Evolutionary conservation across 129 eudicot genomes (phyloP).

Genomic region (Kitagawia praeruptora): DNA sequence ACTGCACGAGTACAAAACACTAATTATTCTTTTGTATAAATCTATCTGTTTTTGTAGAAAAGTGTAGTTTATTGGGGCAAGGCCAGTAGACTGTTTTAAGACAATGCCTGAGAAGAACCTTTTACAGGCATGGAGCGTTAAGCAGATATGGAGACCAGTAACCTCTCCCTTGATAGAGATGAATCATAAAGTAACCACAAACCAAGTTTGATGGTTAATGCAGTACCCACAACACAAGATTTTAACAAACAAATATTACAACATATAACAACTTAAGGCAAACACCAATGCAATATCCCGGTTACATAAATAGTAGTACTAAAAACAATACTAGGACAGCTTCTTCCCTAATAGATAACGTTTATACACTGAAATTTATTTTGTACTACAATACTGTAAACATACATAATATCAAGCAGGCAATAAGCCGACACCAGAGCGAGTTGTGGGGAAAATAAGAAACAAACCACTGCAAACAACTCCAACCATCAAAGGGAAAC

Average conservation of each 20-base stretch:
- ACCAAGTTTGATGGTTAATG: background rate
- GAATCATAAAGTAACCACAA: background rate
- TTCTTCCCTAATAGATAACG: background rate
- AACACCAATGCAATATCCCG: background rate
- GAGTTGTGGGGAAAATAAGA: slow-evolving; percentile 70
- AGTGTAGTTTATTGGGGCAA: background rate
- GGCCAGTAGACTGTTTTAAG: no score
- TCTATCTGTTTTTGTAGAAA: background rate
- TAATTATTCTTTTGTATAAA: background rate
- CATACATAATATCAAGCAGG: slow-evolving; percentile 31
- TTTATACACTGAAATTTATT: background rate
- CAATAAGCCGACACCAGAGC: slow-evolving; percentile 70
- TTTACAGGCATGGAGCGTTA: no score
- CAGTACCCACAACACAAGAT: background rate
- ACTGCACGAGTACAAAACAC: background rate
- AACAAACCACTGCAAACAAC: slow-evolving; percentile 73
- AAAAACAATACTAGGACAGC: background rate
- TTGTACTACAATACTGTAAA: background rate
- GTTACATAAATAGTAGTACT: background rate
- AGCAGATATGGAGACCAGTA: no score
- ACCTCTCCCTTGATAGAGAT: background rate
- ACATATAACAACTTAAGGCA: background rate
- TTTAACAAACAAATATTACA: background rate
- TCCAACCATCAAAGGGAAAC: slow-evolving; percentile 86
- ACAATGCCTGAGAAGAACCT: no score